Base-by-base conservation (phyloP, 441 rosid genomes). In the Iberis amara region DNA sequence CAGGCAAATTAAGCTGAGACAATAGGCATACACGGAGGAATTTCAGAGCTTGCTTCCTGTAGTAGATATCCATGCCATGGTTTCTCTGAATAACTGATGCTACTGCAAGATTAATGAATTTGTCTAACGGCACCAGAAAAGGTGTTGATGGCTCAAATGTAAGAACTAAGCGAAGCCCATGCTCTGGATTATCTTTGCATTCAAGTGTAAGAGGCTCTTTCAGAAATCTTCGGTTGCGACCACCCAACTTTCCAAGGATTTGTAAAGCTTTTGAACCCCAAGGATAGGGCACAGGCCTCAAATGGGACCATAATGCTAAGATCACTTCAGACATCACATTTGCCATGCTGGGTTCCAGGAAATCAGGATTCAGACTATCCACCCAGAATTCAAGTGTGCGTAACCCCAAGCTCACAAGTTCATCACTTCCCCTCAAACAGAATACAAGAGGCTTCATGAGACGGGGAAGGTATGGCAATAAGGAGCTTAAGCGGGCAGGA, bases 351-450 rank as follows among this genome's bases (percentile, higher is more conserved):
- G 98, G 94, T 73, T 94, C 99, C 69, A 94, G 70, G 72, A 90
- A 94, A 71, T 90, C 99, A 48, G 99, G 99, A 81, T 94, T 90
- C 58, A 94, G 76, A 71, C 96, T 94, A 63, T 90, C 99, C 18
- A 94, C 96, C 99, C 99, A 94, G 70, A 94, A 94, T 71, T 94
- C 99, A 44, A 94, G 91, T 45, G 98, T 94, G 67, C 94, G 87
- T 69, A 94, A 72, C 52, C 98, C 94, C 59, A 90, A 65, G 70
- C 83, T 77, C 61, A 94, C 96, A 62, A 94, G 84, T 43, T 87
- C 99, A 78, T 87, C 89, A 64, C 78, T 79, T 73, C 96, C 97
- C 62, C 78, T 78, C 46, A 90, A 85, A 77, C 95, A 85, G 62
- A 80, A 61, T 42, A 94, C 94, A 74, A 94, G 96, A 81, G 99